These are phyloP conservation scores for Melaleuca quinquenervia DNA, from an alignment of 345 rosid species.

Conservation along the genomic window DNA sequence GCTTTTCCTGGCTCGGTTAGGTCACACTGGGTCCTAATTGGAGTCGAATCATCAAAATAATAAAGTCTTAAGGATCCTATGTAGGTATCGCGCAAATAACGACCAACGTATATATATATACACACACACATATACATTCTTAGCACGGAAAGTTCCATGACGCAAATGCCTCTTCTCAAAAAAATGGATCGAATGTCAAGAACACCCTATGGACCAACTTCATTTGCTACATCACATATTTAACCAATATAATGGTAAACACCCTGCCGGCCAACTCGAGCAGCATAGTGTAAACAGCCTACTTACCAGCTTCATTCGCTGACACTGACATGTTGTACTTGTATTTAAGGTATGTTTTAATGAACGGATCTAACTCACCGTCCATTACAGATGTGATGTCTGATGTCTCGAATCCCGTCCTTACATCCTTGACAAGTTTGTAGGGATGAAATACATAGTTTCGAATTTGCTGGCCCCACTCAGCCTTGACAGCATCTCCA, in stretches of 20 bases:
- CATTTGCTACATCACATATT: background rate
- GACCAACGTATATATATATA: background rate
- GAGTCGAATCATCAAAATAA: background rate
- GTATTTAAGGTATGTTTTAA: constrained; percentile 85
- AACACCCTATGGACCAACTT: background rate
- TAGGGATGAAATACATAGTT: constrained; percentile 96
- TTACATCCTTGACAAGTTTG: constrained; percentile 85
- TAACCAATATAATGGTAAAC: background rate
- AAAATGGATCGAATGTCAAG: background rate
- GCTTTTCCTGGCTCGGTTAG: background rate
- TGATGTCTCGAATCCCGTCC: constrained; percentile 70
- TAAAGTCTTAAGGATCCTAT: background rate
- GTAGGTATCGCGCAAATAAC: background rate
- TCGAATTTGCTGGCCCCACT: constrained; percentile 95
- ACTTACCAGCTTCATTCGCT: background rate
- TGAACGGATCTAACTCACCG: constrained; percentile 79
- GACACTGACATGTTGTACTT: constrained; percentile 45
- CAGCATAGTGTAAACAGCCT: background rate
- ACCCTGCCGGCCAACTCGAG: background rate
- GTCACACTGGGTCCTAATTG: background rate
- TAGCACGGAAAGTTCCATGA: background rate
- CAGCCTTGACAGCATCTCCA: constrained; percentile 93
- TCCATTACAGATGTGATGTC: constrained; percentile 90
- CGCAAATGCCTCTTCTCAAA: background rate
- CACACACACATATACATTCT: background rate